Conservation (phyloP, 2,329 filamentous ascomycete species). For the Claviceps pazoutovae region DNA sequence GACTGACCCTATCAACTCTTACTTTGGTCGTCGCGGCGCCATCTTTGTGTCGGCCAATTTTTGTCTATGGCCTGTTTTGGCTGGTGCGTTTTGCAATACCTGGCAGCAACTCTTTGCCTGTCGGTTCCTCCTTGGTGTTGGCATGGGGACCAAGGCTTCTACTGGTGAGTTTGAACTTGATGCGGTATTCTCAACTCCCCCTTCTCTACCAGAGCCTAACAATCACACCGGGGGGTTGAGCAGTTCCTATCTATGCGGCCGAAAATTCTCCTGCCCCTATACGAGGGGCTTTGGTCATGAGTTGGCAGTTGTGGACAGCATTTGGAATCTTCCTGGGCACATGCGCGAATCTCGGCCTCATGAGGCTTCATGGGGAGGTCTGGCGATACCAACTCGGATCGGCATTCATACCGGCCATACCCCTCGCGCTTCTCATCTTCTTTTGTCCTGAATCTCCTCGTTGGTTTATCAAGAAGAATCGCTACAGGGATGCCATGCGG, state of each 20-base stretch:
- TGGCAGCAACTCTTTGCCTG: constrained; percentile 60
- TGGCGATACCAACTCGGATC: constrained; percentile 54
- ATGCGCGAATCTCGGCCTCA: constrained; percentile 40
- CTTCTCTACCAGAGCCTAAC: neutral
- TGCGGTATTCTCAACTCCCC: neutral
- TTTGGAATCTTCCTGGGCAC: constrained; percentile 50
- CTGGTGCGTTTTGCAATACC: constrained; percentile 54
- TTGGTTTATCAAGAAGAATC: constrained; percentile 54
- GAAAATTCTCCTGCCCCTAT: constrained; percentile 58
- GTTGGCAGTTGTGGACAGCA: constrained; percentile 58
- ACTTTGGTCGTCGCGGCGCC: constrained; percentile 29
- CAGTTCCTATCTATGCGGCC: constrained; percentile 60
- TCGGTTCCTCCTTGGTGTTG: constrained; percentile 61
- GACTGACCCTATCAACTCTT: constrained; percentile 45
- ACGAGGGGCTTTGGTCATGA: constrained; percentile 67
- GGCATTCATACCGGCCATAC: constrained; percentile 46
- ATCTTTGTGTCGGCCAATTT: constrained; percentile 67
- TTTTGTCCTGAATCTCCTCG: constrained; percentile 53
- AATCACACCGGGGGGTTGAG: neutral
- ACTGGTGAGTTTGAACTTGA: constrained; percentile 25
- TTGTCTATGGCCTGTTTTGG: constrained; percentile 55
- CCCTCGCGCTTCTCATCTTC: constrained; percentile 44
- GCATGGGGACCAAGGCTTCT: constrained; percentile 61
- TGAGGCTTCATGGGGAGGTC: constrained; percentile 21
- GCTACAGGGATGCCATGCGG: constrained; percentile 45